Conservation (phyloP, 225 moss, liverwort and hornwort genomes). For the Antitrichia curtipendula region DNA sequence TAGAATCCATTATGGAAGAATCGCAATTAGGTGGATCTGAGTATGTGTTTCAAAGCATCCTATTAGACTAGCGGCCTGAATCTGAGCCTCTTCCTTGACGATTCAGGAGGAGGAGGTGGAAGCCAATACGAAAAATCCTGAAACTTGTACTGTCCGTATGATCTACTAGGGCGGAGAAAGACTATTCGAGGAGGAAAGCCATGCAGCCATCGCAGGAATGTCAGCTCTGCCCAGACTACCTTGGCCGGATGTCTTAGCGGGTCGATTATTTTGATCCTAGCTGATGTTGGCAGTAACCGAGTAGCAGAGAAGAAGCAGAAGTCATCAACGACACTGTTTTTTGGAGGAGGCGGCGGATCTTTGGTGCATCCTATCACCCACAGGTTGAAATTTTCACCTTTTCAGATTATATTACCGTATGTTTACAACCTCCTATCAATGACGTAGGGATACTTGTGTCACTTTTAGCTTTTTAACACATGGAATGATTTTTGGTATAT, state of each 20-base stretch:
- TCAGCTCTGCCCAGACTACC: conserved; percentile 19
- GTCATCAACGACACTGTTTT: conserved; percentile 5
- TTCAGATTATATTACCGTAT: background rate
- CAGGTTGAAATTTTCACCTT: background rate
- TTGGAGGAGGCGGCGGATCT: conserved; percentile 3
- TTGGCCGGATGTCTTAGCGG: background rate
- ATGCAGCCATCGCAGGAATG: conserved; percentile 31
- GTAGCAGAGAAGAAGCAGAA: conserved; percentile 26
- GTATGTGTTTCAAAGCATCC: background rate
- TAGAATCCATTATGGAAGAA: background rate
- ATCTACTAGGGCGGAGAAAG: conserved; percentile 18
- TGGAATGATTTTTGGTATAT: background rate
- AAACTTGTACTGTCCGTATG: conserved; percentile 7
- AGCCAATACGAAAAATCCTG: conserved; percentile 8
- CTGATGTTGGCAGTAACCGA: conserved; percentile 16
- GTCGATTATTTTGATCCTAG: conserved; percentile 25
- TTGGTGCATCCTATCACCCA: conserved; percentile 7
- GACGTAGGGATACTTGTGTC: background rate
- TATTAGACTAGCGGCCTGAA: background rate
- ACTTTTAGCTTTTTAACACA: background rate
- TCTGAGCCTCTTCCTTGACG: background rate
- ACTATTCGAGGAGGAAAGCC: conserved; percentile 20
- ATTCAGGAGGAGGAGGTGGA: conserved; percentile 9
- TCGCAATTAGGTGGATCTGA: background rate
- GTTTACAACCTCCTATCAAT: background rate